These are phyloP conservation scores for Trametes sanguinea DNA, from an alignment of 768 basidiomycete species.

Conservation along the genomic window DNA sequence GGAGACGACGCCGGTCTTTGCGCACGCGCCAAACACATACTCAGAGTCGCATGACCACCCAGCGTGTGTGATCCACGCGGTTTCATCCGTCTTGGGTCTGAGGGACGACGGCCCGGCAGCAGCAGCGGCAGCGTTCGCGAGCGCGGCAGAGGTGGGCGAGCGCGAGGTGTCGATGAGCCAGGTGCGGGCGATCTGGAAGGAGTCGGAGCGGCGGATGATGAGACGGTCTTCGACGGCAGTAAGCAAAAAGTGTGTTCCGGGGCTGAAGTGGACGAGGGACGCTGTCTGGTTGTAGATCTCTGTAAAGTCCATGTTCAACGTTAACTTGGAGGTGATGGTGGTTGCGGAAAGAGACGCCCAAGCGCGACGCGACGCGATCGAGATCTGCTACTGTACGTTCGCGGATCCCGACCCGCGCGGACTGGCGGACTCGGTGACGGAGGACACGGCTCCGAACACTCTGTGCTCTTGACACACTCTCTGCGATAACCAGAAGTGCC, in stretches of 20 bases:
- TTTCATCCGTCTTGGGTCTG: background rate
- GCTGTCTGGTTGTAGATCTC: constrained; percentile 78
- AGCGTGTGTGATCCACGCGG: constrained; percentile 66
- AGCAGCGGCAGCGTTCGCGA: constrained; percentile 23
- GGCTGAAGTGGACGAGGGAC: constrained; percentile 76
- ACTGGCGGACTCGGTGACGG: no score
- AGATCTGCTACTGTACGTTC: background rate
- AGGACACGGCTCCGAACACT: no score
- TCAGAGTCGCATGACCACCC: constrained; percentile 90
- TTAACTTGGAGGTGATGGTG: background rate
- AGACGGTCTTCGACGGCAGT: constrained; percentile 78
- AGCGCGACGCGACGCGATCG: constrained; percentile 1
- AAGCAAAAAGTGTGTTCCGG: constrained; percentile 84
- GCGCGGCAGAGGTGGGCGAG: constrained; percentile 49
- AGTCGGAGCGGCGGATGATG: constrained; percentile 81
- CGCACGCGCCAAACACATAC: constrained; percentile 79
- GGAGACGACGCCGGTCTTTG: constrained; percentile 69
- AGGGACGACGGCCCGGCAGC: background rate
- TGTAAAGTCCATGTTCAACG: constrained; percentile 73
- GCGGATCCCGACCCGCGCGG: no score
- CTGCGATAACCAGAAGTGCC: no score
- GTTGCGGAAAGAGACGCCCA: background rate
- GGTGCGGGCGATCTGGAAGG: constrained; percentile 79
- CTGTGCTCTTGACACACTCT: no score
- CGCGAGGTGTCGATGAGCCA: constrained; percentile 66